Evolutionary conservation across 2,329 filamentous ascomycete species (phyloP).

Genomic region (Paraconiothyrium sp.): DNA sequence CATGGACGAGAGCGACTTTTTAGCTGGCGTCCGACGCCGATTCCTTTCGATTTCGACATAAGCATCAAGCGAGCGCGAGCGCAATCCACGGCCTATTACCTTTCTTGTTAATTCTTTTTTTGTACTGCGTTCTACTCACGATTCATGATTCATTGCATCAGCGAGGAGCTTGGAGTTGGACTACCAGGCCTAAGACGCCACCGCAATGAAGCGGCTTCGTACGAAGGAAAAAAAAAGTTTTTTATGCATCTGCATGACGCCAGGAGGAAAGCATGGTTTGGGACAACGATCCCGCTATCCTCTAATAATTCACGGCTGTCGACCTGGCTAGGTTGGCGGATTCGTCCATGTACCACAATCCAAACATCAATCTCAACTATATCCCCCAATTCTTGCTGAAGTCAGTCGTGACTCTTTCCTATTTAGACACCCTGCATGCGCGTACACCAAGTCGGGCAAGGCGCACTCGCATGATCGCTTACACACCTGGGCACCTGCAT

Average conservation of each 20-base stretch:
- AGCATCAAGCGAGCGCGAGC: constrained; percentile 27
- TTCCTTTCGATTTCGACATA: constrained; percentile 50
- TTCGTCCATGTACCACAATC: constrained; percentile 2
- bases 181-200: constrained; percentile 43
- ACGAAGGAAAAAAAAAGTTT: constrained; percentile 28
- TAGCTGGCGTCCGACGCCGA: constrained; percentile 47
- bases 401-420: not conserved
- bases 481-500: not conserved
- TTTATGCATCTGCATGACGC: constrained; percentile 11
- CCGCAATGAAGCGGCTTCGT: constrained; percentile 27
- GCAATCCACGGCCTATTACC: constrained; percentile 26
- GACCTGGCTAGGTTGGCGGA: constrained; percentile 3
- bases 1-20: constrained; percentile 51
- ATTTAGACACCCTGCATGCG: not conserved
- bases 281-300: not conserved
- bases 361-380: constrained; percentile 7
- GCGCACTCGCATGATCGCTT: not conserved
- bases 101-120: constrained; percentile 32
- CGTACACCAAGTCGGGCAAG: not conserved
- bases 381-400: not conserved
- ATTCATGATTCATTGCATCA: constrained; percentile 42
- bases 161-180: constrained; percentile 46
- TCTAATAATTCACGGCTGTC: not conserved
- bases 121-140: constrained; percentile 31
- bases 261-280: not conserved